Evolutionary conservation across 805 yeast genomes (phyloP).

Genomic region (Candida succiphila): DNA sequence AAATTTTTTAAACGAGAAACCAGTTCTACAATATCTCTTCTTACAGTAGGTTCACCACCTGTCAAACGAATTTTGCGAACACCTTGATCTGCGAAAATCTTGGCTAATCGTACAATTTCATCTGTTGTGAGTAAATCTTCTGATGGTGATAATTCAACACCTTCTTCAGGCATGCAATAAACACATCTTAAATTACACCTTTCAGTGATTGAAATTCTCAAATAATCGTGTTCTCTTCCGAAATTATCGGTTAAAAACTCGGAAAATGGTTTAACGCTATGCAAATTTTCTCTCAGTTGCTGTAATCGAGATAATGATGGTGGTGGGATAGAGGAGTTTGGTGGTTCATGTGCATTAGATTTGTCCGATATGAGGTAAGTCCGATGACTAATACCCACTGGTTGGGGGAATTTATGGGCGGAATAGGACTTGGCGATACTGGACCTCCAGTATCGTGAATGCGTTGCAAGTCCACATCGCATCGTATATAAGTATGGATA

Average conservation of each 20-base stretch:
- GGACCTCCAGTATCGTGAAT: too few species aligned
- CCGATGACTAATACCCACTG: too few species aligned
- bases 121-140: conserved; percentile 29
- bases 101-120: conserved; percentile 34
- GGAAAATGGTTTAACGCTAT: conserved; percentile 21
- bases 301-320: too few species aligned
- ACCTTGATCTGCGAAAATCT: conserved; percentile 35
- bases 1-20: conserved; percentile 27
- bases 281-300: conserved; percentile 7
- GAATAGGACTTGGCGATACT: too few species aligned
- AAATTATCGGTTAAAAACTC: conserved; percentile 34
- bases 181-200: conserved; percentile 36
- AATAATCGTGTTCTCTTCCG: conserved; percentile 36
- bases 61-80: conserved; percentile 42
- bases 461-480: too few species aligned
- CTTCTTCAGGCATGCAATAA: conserved; percentile 52
- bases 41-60: conserved; percentile 49
- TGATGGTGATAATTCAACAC: conserved; percentile 36
- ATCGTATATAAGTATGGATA: too few species aligned
- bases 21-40: conserved; percentile 37
- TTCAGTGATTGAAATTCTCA: conserved; percentile 42
- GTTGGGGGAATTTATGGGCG: too few species aligned
- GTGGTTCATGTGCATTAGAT: too few species aligned
- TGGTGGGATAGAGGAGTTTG: too few species aligned
- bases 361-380: too few species aligned